These are phyloP conservation scores for Acephala macrosclerotiorum DNA, from an alignment of 2,329 filamentous ascomycete species.

Conservation along the genomic window DNA sequence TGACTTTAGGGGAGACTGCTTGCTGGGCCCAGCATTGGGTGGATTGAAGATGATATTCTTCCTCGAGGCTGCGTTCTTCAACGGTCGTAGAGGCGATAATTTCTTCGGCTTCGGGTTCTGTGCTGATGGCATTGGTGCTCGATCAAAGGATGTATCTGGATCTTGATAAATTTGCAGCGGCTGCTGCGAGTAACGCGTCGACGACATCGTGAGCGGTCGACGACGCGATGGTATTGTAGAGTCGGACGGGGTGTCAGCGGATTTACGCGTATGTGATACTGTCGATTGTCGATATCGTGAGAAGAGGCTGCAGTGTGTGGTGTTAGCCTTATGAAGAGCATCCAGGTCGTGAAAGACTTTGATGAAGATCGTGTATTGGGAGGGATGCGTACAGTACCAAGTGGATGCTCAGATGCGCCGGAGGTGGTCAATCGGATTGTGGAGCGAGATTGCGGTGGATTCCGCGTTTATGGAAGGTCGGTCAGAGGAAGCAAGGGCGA, in stretches of 20 bases:
- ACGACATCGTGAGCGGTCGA: slow-evolving; percentile 51
- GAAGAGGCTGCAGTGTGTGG: slow-evolving; percentile 31
- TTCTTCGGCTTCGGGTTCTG: slow-evolving; percentile 38
- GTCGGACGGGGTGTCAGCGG: slow-evolving; percentile 10
- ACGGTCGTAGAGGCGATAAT: slow-evolving; percentile 49
- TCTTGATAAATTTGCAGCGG: slow-evolving; percentile 67
- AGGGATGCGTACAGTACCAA: slow-evolving; percentile 38
- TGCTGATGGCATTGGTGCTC: slow-evolving; percentile 42
- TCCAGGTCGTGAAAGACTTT: slow-evolving; percentile 27
- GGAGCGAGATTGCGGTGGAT: slow-evolving; percentile 45
- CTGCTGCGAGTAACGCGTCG: slow-evolving; percentile 59
- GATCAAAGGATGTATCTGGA: slow-evolving; percentile 52
- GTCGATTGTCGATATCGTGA: slow-evolving; percentile 61
- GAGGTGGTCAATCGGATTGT: slow-evolving; percentile 42
- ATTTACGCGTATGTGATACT: slow-evolving; percentile 53
- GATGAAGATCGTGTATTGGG: slow-evolving; percentile 31
- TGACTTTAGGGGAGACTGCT: slow-evolving; percentile 75
- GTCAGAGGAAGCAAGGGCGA: slow-evolving; percentile 40
- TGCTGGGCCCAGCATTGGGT: slow-evolving; percentile 55
- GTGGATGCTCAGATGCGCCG: slow-evolving; percentile 39
- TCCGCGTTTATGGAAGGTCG: slow-evolving; percentile 29
- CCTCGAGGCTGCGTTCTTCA: slow-evolving; percentile 51
- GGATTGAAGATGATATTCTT: slow-evolving; percentile 74
- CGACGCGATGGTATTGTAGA: slow-evolving; percentile 33
- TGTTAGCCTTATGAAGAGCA: slow-evolving; percentile 32